phyloP scores from a whole-genome alignment of 2,329 filamentous ascomycete species.

The Pyrenochaeta sp. region DNA sequence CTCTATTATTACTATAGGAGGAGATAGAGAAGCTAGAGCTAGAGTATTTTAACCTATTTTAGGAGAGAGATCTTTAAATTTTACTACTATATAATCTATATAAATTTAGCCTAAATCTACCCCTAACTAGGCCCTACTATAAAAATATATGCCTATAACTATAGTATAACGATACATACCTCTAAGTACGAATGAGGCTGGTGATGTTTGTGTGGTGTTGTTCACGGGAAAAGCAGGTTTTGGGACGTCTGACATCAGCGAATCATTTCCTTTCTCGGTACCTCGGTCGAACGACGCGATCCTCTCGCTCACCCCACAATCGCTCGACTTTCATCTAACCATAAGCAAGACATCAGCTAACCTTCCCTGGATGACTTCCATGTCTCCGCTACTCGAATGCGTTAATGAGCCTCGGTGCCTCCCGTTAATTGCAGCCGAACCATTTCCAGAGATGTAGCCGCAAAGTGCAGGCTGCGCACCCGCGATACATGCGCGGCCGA shows the following conservation, averaged over 20 bases:
- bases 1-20: too few relatives aligned
- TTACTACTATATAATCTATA: too few relatives aligned
- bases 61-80: too few relatives aligned
- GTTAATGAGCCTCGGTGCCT: slow-evolving; percentile 24
- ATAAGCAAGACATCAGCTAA: slow-evolving; percentile 25
- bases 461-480: slow-evolving; percentile 15
- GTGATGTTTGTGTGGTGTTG: not conserved
- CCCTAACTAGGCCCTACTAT: too few relatives aligned
- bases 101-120: too few relatives aligned
- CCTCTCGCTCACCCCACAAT: slow-evolving; percentile 28
- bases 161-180: not conserved
- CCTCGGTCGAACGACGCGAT: slow-evolving; percentile 19
- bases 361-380: slow-evolving; percentile 18
- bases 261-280: slow-evolving; percentile 2
- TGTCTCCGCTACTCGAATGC: slow-evolving; percentile 18
- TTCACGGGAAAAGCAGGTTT: not conserved
- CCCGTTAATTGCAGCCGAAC: slow-evolving; percentile 25
- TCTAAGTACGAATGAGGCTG: not conserved
- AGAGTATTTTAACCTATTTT: too few relatives aligned
- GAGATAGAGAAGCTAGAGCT: too few relatives aligned
- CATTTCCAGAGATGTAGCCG: slow-evolving; percentile 16
- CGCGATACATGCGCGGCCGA: slow-evolving; percentile 45
- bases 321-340: slow-evolving; percentile 22
- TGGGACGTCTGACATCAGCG: not conserved
- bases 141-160: too few relatives aligned